Conservation (phyloP, 768 basidiomycete genomes). For the Xerocomus brunneocitrinus region DNA sequence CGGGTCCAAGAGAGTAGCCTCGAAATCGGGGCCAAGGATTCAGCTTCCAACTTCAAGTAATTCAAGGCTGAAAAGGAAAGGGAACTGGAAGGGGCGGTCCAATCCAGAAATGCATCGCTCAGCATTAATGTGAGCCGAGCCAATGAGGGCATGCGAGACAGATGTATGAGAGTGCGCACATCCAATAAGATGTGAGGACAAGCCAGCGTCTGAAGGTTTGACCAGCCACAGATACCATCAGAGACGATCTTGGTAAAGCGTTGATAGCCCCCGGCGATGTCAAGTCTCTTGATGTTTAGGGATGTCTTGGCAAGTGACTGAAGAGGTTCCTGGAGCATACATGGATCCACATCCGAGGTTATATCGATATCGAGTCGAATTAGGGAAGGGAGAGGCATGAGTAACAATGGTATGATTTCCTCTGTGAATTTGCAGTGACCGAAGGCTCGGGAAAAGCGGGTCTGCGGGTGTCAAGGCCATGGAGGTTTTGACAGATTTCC, state of each 20-base stretch:
- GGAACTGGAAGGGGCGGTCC: neutral
- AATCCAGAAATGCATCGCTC: neutral
- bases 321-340: neutral
- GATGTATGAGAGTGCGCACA: neutral
- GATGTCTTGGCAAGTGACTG: neutral
- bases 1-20: neutral
- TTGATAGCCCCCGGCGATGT: neutral
- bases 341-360: neutral
- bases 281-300: neutral
- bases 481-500: neutral
- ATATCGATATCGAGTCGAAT: neutral
- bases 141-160: neutral
- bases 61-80: neutral
- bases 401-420: neutral
- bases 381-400: neutral
- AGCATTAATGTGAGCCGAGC: neutral
- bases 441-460: conserved; percentile 5
- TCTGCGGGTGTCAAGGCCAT: no score
- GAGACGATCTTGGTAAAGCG: neutral
- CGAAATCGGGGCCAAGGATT: neutral
- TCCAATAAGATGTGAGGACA: no score
- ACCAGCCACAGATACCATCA: neutral
- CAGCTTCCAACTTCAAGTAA: neutral
- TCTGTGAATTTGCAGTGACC: neutral
- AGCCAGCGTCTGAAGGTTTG: no score